A percentile compares a stretch with the other conserved stretches of the same genome.
These are phyloP conservation scores for Cercospora berteroae DNA, from an alignment of 2,329 filamentous ascomycete genomes.

Conservation along the genomic window DNA sequence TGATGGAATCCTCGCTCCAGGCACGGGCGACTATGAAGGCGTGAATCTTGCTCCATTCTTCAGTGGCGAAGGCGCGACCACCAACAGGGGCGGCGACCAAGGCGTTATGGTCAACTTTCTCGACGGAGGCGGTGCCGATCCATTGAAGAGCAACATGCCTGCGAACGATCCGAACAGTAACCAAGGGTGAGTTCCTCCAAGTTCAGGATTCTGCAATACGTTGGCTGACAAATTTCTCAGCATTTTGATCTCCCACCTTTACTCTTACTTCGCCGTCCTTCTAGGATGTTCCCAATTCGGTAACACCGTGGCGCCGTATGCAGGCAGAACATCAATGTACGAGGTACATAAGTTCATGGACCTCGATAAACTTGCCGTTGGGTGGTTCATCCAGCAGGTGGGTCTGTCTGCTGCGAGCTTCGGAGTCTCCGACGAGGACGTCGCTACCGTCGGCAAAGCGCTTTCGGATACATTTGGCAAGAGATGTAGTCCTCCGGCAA, in stretches of 20 bases:
- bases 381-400: slow-evolving; percentile 61
- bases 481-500: slow-evolving; percentile 50
- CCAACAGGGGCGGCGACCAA: slow-evolving; percentile 49
- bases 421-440: slow-evolving; percentile 55
- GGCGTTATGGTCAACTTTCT: slow-evolving; percentile 59
- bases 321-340: slow-evolving; percentile 50
- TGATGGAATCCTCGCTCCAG: slow-evolving; percentile 54
- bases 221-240: slow-evolving; percentile 33
- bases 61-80: slow-evolving; percentile 53
- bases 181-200: slow-evolving; percentile 51
- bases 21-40: slow-evolving; percentile 49
- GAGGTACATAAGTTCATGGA: slow-evolving; percentile 59
- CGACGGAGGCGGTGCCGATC: slow-evolving; percentile 58
- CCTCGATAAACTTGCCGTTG: slow-evolving; percentile 51
- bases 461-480: slow-evolving; percentile 54
- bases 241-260: slow-evolving; percentile 60
- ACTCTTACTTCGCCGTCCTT: slow-evolving; percentile 60
- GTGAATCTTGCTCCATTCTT: slow-evolving; percentile 62
- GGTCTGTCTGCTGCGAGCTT: slow-evolving; percentile 57
- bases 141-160: slow-evolving; percentile 56
- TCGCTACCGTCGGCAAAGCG: slow-evolving; percentile 49
- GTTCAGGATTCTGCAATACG: background rate
- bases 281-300: slow-evolving; percentile 57
- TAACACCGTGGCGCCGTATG: slow-evolving; percentile 53
- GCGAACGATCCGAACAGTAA: slow-evolving; percentile 52